Conservation (phyloP, 441 rosid genomes). For the Populus hybrid region DNA sequence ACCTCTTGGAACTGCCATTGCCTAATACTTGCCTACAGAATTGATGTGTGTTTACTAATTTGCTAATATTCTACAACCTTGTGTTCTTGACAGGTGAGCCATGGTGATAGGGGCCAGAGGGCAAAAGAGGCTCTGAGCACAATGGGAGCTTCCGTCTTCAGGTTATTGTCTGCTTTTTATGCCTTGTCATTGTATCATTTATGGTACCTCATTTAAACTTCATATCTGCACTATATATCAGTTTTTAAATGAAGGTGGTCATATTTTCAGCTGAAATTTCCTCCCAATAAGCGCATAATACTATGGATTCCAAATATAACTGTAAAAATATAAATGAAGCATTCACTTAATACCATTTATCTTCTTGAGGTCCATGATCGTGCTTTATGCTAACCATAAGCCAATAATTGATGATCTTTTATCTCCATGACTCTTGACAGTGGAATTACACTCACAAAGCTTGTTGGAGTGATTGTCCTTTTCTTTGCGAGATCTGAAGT, state of each 20-base stretch:
- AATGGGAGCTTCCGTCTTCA: constrained; percentile 97
- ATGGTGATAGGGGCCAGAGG: constrained; percentile 66
- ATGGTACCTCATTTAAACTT: neutral
- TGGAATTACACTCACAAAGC: constrained; percentile 85
- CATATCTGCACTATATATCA: neutral
- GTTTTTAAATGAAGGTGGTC: neutral
- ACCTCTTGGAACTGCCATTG: neutral
- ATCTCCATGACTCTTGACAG: constrained; percentile 31
- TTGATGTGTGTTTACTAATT: neutral
- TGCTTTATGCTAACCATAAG: neutral
- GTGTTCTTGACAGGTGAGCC: constrained; percentile 48
- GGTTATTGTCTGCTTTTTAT: constrained; percentile 29
- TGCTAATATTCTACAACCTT: constrained; percentile 6
- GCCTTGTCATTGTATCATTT: neutral
- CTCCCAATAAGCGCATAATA: neutral
- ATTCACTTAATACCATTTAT: neutral
- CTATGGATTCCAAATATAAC: neutral
- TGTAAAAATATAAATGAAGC: neutral
- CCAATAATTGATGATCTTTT: neutral
- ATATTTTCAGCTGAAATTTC: neutral
- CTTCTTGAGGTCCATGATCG: neutral
- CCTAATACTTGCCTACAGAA: neutral
- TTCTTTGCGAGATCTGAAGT: constrained; percentile 84
- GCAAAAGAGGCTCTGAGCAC: constrained; percentile 72
- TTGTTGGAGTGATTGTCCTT: constrained; percentile 91